These are phyloP conservation scores for Fonsecaea monophora DNA, from an alignment of 2,329 filamentous ascomycete genomes.

Conservation along the genomic window DNA sequence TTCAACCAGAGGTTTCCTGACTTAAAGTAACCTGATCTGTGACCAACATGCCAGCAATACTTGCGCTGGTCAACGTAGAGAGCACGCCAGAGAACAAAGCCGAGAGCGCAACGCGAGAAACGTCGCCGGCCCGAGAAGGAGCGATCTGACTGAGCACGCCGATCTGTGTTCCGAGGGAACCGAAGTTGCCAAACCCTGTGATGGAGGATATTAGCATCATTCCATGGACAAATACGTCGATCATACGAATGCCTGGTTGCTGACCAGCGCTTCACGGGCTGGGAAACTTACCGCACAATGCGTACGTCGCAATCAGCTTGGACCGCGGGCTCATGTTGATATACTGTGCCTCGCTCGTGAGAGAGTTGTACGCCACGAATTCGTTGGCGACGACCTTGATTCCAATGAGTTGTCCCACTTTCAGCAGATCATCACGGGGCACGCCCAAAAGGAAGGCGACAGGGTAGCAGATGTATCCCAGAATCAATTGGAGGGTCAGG, in stretches of 20 bases:
- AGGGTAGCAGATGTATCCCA: constrained; percentile 79
- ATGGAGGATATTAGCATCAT: constrained; percentile 6
- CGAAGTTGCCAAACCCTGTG: constrained; percentile 80
- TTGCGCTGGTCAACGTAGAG: constrained; percentile 78
- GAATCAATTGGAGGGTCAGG: constrained; percentile 76
- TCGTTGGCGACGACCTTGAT: constrained; percentile 88
- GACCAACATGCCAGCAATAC: constrained; percentile 77
- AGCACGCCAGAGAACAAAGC: constrained; percentile 80
- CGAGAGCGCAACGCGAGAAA: constrained; percentile 76
- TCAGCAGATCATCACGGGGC: constrained; percentile 70
- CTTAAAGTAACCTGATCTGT: constrained; percentile 32
- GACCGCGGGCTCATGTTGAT: constrained; percentile 70
- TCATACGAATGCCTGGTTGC: neutral
- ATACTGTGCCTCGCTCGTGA: constrained; percentile 63
- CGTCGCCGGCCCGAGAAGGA: constrained; percentile 74
- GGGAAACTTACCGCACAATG: constrained; percentile 65
- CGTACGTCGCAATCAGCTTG: constrained; percentile 82
- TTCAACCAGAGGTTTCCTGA: constrained; percentile 11
- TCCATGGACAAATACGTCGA: neutral
- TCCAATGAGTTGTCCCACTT: constrained; percentile 79
- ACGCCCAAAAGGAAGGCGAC: constrained; percentile 83
- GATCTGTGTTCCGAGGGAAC: constrained; percentile 86
- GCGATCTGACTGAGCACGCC: constrained; percentile 84
- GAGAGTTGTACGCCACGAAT: constrained; percentile 72
- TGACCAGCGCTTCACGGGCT: neutral